Percentiles rank a stretch among this genome's conserved stretches.
These are phyloP conservation scores for Lachnellula suecica DNA, from an alignment of 2,329 filamentous ascomycete species.

Conservation along the genomic window DNA sequence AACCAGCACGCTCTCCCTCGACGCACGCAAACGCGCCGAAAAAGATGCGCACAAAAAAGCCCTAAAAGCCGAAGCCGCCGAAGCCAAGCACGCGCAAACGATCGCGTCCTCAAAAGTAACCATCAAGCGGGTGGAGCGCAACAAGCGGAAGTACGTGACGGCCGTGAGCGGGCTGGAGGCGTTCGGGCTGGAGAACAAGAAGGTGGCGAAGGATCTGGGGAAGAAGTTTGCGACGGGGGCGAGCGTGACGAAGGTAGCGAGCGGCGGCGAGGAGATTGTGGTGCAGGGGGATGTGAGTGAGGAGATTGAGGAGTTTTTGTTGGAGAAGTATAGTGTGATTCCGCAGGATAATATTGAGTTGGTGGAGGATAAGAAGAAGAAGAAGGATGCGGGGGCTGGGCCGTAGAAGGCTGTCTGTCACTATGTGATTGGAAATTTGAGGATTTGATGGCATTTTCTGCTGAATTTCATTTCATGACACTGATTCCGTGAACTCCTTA, in stretches of 20 bases:
- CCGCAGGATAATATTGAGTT: slow-evolving; percentile 94
- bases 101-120: slow-evolving; percentile 79
- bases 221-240: slow-evolving; percentile 98
- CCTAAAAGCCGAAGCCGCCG: slow-evolving; percentile 85
- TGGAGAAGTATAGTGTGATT: slow-evolving; percentile 85
- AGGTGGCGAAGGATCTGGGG: slow-evolving; percentile 92
- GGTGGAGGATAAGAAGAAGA: slow-evolving; percentile 92
- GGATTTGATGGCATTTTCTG: background rate
- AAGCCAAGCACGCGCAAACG: slow-evolving; percentile 75
- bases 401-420: background rate
- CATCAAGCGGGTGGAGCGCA: slow-evolving; percentile 96
- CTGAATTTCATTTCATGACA: background rate
- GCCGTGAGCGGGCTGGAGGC: slow-evolving; percentile 87
- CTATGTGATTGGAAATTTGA: background rate
- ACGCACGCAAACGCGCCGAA: slow-evolving; percentile 89
- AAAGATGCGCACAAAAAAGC: slow-evolving; percentile 98
- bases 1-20: slow-evolving; percentile 81
- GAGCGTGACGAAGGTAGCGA: slow-evolving; percentile 84
- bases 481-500: background rate
- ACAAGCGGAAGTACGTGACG: slow-evolving; percentile 97
- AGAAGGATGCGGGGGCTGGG: slow-evolving; percentile 48
- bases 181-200: slow-evolving; percentile 91
- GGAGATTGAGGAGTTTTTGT: slow-evolving; percentile 87
- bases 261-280: slow-evolving; percentile 91
- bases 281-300: slow-evolving; percentile 96